These are phyloP conservation scores for Pyrenopolyporus hunteri DNA, from an alignment of 495 filamentous ascomycete genomes.

Conservation along the genomic window DNA sequence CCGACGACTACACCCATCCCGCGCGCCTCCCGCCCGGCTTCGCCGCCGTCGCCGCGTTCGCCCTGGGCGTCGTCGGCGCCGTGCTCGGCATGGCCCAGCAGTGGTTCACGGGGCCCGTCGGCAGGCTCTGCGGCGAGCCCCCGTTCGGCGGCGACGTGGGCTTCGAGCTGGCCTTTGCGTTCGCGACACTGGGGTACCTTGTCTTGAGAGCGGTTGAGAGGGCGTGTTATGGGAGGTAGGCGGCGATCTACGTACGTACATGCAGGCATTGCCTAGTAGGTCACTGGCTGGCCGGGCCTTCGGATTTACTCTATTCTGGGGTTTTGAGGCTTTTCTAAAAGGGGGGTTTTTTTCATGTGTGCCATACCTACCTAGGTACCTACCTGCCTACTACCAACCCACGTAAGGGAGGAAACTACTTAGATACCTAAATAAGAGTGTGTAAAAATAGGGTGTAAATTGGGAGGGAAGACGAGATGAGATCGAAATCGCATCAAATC, in stretches of 20 bases:
- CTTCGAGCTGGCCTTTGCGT: constrained; percentile 72
- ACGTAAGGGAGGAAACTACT: neutral
- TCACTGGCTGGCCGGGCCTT: neutral
- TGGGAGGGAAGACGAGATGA: neutral
- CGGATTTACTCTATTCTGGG: no score
- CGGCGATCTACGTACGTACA: neutral
- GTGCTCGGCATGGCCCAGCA: constrained; percentile 77
- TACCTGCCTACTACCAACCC: no score
- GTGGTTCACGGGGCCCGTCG: constrained; percentile 78
- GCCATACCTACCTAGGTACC: neutral
- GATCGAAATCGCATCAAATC: neutral
- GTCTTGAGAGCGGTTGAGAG: constrained; percentile 59
- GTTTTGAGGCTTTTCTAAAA: no score
- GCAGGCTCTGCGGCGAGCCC: constrained; percentile 61
- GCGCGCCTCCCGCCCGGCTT: constrained; percentile 70
- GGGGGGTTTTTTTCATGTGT: neutral
- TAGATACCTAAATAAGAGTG: no score
- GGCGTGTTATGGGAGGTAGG: constrained; percentile 49
- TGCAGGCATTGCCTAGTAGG: neutral
- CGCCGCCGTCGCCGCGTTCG: constrained; percentile 71
- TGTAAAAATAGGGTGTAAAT: neutral
- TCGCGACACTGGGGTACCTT: constrained; percentile 54
- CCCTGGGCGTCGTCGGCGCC: constrained; percentile 73
- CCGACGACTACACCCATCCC: constrained; percentile 65
- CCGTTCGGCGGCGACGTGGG: constrained; percentile 74